These are phyloP conservation scores for Tetrapisispora arboricola DNA, from an alignment of 805 yeast genomes.

Conservation along the genomic window DNA sequence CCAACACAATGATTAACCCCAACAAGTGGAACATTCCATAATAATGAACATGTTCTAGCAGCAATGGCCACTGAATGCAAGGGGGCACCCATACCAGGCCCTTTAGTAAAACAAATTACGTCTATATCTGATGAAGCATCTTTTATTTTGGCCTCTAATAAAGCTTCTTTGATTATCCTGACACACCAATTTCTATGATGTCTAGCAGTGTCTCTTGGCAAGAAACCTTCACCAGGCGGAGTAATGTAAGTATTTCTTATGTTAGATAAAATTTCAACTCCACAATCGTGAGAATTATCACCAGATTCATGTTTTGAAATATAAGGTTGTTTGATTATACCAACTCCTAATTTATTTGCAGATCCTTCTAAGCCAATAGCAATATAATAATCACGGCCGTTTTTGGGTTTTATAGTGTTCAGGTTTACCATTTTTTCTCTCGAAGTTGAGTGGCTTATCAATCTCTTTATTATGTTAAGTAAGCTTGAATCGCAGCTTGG, in stretches of 20 bases:
- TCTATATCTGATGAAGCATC: constrained; percentile 44
- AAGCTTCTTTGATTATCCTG: constrained; percentile 55
- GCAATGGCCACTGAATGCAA: constrained; percentile 85
- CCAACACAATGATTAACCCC: constrained; percentile 98
- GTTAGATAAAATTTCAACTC: constrained; percentile 75
- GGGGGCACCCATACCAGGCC: constrained; percentile 99
- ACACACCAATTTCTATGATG: constrained; percentile 96
- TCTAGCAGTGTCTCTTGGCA: constrained; percentile 93
- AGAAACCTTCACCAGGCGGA: constrained; percentile 97
- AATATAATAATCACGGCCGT: constrained; percentile 37
- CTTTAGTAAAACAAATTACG: constrained; percentile 89
- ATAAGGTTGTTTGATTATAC: constrained; percentile 65
- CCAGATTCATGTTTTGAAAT: constrained; percentile 32
- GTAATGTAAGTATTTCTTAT: constrained; percentile 90
- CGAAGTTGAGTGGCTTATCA: no score
- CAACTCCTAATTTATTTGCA: constrained; percentile 93
- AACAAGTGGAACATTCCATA: constrained; percentile 77
- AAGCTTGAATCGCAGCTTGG: no score
- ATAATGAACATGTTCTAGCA: constrained; percentile 71
- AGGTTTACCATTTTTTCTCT: constrained; percentile 22
- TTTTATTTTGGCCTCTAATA: constrained; percentile 47
- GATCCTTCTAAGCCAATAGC: constrained; percentile 95
- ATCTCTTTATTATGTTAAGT: no score
- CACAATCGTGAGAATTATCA: constrained; percentile 41
- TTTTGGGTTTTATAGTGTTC: constrained; percentile 21